Evolutionary conservation across 129 eudicot genomes (phyloP).

Genomic region (Silybum marianum): DNA sequence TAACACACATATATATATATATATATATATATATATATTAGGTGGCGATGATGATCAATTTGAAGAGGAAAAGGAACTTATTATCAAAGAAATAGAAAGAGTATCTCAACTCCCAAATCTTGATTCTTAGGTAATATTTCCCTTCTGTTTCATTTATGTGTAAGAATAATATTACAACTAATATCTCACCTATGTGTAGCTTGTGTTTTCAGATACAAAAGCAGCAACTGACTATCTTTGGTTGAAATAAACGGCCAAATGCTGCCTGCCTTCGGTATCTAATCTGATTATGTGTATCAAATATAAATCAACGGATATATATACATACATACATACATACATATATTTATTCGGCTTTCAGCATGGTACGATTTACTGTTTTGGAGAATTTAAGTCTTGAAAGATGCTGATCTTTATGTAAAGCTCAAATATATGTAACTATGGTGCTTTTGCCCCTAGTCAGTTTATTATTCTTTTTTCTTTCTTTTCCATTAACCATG

Average conservation of each 20-base stretch:
- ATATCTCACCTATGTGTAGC: not conserved
- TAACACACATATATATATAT: not conserved
- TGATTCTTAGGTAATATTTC: conserved; percentile 46
- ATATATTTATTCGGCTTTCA: conserved; percentile 15
- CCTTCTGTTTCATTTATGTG: conserved; percentile 4
- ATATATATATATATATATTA: conserved; percentile 18
- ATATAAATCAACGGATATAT: conserved; percentile 10
- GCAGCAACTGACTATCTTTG: conserved; percentile 30
- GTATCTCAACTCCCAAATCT: conserved; percentile 66
- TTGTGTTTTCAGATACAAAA: conserved; percentile 32
- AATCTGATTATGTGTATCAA: conserved; percentile 29
- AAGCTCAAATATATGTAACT: conserved; percentile 32
- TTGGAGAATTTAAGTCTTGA: conserved; percentile 18
- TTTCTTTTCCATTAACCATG: not conserved
- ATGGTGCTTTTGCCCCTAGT: conserved; percentile 6
- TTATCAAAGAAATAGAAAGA: conserved; percentile 90
- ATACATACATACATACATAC: not conserved
- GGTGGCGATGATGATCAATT: conserved; percentile 93
- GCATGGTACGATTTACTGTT: conserved; percentile 13
- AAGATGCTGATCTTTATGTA: conserved; percentile 27
- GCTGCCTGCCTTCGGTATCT: conserved; percentile 30
- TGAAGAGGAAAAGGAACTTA: conserved; percentile 96
- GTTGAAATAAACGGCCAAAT: conserved; percentile 24
- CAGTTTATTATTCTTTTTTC: conserved; percentile 2
- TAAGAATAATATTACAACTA: not conserved